Base-by-base conservation (phyloP, 2,329 filamentous ascomycete species). In the Colletotrichum costaricense region DNA sequence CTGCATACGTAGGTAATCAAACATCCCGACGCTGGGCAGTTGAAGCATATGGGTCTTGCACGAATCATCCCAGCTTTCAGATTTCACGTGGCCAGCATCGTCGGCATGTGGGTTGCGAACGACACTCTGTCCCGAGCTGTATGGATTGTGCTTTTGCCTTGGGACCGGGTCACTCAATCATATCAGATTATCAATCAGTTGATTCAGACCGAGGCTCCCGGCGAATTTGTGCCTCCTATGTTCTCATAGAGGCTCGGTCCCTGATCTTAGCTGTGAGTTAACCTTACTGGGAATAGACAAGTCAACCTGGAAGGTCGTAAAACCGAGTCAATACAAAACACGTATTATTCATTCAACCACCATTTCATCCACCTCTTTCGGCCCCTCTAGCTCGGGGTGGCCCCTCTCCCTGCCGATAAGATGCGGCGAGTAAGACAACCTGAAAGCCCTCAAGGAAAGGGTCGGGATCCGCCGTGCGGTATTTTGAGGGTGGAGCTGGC, bases 401-500 rank as follows among this genome's bases (percentile, higher is more conserved):
- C 58, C 58, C 28, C 22, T 60, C 22, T 55, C 49, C 49, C 24
- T 49, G 38, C 26, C 4, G 38, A 38, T 46, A 9, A 9, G 26
- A 16, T 62, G 11, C 24, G 26, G 58, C 33, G 58, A 42, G 22
- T 42, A 60, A 60, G 24, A 35, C 19, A 35, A 59, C 7, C 9
- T 14, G n/a, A 9, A 14, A 16, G 6, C 24, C 33, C 7, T 12
- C 33, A 12, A 35, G 33, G 33, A 12, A 22, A 62, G 16, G 16
- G 38, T 30, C 33, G 9, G 24, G 38, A 49, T 49, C 59, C 59
- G 59, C 24, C 11, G 38, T 52, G 59, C 46, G 59, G 59, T 60
- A 52, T 49, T 64, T 69, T 12, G 55, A 24, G n/a, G 38, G 59
- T 69, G 59, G 70, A 65, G 16, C 42, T 22, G 12, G n/a, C 54